Evolutionary conservation across 2,329 filamentous ascomycete species (phyloP).

Genomic region (Ramularia collo-cygni): DNA sequence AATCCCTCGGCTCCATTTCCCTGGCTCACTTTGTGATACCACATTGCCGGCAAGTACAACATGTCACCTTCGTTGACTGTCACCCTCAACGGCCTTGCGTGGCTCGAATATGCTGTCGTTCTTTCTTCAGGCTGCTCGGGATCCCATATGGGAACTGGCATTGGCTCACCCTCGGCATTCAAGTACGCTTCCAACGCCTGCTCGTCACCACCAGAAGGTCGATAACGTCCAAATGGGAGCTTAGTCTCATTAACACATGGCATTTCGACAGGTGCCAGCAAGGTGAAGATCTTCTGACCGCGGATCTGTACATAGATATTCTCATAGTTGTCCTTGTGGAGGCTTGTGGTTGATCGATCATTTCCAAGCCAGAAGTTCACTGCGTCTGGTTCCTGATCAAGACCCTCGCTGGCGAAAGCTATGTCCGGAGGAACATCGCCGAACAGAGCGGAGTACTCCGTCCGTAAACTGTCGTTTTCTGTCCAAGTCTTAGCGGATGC

Average conservation of each 20-base stretch:
- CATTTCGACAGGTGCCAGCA: slow-evolving; percentile 65
- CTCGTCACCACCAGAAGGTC: slow-evolving; percentile 27
- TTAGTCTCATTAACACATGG: slow-evolving; percentile 60
- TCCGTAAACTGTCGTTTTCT: slow-evolving; percentile 76
- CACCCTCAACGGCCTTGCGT: slow-evolving; percentile 57
- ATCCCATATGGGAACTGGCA: slow-evolving; percentile 71
- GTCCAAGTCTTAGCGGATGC: slow-evolving; percentile 1
- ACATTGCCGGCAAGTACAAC: slow-evolving; percentile 74
- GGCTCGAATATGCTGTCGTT: slow-evolving; percentile 52
- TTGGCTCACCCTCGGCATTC: slow-evolving; percentile 35
- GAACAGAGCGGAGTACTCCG: slow-evolving; percentile 62
- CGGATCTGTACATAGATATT: slow-evolving; percentile 74
- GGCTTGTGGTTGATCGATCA: slow-evolving; percentile 58
- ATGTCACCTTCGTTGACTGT: slow-evolving; percentile 68
- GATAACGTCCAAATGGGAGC: slow-evolving; percentile 55
- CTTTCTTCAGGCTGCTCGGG: slow-evolving; percentile 51
- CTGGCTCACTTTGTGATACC: slow-evolving; percentile 80
- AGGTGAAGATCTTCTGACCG: slow-evolving; percentile 65
- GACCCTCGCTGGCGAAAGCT: slow-evolving; percentile 65
- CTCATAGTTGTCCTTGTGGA: slow-evolving; percentile 81
- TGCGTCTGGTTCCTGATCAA: slow-evolving; percentile 61
- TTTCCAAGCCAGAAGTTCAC: slow-evolving; percentile 81
- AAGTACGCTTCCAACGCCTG: slow-evolving; percentile 27
- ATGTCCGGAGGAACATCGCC: slow-evolving; percentile 57
- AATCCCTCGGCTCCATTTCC: slow-evolving; percentile 61